Evolutionary conservation across 805 yeast species (phyloP).

Genomic region (Nakazawaea wyomingensis): DNA sequence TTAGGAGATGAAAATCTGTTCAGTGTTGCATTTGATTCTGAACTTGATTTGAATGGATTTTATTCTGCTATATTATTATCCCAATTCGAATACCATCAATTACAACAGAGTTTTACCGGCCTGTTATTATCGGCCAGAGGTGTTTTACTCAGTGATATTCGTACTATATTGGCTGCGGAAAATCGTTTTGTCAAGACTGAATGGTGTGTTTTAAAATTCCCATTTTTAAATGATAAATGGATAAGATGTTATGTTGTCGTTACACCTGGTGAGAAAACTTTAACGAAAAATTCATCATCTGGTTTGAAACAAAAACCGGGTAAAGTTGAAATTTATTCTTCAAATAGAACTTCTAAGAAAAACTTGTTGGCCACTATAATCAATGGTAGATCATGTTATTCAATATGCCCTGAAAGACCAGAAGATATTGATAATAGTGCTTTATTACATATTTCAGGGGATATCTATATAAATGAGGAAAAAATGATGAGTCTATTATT

Average conservation of each 20-base stretch:
- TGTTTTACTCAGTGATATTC: slow-evolving; percentile 49
- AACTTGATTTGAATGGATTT: slow-evolving; percentile 24
- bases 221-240: slow-evolving; percentile 56
- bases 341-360: slow-evolving; percentile 44
- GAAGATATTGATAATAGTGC: slow-evolving; percentile 54
- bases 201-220: slow-evolving; percentile 60
- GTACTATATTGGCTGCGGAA: slow-evolving; percentile 49
- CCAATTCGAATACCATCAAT: slow-evolving; percentile 50
- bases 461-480: slow-evolving; percentile 40
- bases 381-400: slow-evolving; percentile 38
- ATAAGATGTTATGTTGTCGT: slow-evolving; percentile 46
- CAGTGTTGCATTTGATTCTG: slow-evolving; percentile 20
- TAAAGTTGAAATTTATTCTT: slow-evolving; percentile 46
- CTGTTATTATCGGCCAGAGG: slow-evolving; percentile 57
- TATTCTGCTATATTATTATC: slow-evolving; percentile 46
- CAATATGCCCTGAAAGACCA: slow-evolving; percentile 56
- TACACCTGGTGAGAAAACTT: slow-evolving; percentile 33
- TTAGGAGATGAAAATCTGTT: slow-evolving; percentile 22
- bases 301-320: slow-evolving; percentile 33
- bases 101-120: slow-evolving; percentile 63
- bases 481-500: slow-evolving; percentile 24
- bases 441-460: slow-evolving; percentile 51
- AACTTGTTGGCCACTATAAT: slow-evolving; percentile 46
- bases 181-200: slow-evolving; percentile 44
- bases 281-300: slow-evolving; percentile 5